phyloP scores from a whole-genome alignment of 78 protist genomes.

The Speleostelium caveatum region DNA sequence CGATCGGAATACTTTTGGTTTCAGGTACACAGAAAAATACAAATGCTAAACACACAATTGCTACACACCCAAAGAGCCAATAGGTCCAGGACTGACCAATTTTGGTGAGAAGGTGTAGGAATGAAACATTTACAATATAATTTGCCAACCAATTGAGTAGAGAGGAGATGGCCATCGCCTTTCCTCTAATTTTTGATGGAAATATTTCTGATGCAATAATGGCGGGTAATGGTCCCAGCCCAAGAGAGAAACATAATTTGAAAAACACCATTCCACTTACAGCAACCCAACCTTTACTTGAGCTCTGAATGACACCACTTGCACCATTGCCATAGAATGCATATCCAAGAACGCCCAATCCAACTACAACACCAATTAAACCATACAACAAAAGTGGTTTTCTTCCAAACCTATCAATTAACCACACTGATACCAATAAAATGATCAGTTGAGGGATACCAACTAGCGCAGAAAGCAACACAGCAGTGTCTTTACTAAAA shows the following conservation, averaged over 20 bases:
- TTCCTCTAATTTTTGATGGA: conserved; percentile 66
- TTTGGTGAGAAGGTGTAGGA: conserved; percentile 6
- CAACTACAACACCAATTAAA: conserved; percentile 29
- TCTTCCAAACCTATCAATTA: conserved; percentile 67
- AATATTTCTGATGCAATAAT: conserved; percentile 37
- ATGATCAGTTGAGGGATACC: conserved; percentile 71
- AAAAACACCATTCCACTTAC: conserved; percentile 61
- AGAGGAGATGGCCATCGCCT: conserved; percentile 44
- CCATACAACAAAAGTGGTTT: conserved; percentile 30
- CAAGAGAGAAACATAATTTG: conserved; percentile 44
- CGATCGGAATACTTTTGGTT: conserved; percentile 57
- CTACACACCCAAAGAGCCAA: conserved; percentile 50
- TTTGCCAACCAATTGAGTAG: conserved; percentile 60
- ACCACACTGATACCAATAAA: conserved; percentile 44
- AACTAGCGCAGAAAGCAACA: conserved; percentile 48
- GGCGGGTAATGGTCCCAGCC: conserved; percentile 64
- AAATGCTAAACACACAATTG: conserved; percentile 16
- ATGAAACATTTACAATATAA: conserved; percentile 45
- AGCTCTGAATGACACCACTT: not conserved
- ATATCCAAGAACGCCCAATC: conserved; percentile 37
- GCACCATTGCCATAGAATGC: conserved; percentile 22
- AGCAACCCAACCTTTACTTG: conserved; percentile 38
- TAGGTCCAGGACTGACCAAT: conserved; percentile 47
- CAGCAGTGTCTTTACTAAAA: conserved; percentile 25
- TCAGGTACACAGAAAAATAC: conserved; percentile 45